Conservation (phyloP, 805 yeast species). For the Starmerella apis region DNA sequence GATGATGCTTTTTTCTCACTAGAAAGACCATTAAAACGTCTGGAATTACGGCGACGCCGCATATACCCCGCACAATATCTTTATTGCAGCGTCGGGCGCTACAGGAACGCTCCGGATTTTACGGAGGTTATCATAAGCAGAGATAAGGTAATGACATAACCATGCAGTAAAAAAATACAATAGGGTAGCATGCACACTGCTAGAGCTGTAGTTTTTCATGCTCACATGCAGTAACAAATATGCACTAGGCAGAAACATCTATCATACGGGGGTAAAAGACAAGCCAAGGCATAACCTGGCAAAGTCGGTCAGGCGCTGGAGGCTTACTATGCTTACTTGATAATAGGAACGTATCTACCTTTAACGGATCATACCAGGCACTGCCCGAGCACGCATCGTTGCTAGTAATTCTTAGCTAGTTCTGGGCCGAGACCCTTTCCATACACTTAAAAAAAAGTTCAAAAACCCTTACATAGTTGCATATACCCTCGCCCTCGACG, state of each 20-base stretch:
- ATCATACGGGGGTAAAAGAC: too few relatives aligned
- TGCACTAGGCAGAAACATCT: not conserved
- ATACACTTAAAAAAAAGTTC: not conserved
- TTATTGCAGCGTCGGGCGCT: not conserved
- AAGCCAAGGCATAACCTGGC: too few relatives aligned
- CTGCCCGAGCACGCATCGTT: too few relatives aligned
- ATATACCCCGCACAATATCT: not conserved
- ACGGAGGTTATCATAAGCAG: constrained; percentile 1
- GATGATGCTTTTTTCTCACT: not conserved
- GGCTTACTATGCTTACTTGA: too few relatives aligned
- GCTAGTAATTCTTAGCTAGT: too few relatives aligned
- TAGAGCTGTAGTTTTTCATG: not conserved
- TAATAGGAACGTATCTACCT: too few relatives aligned
- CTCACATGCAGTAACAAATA: not conserved
- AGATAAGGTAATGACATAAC: constrained; percentile 7
- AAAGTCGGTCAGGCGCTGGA: too few relatives aligned
- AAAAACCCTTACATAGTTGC: not conserved
- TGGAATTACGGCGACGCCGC: constrained; percentile 3
- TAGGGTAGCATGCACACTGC: not conserved
- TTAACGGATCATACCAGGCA: too few relatives aligned
- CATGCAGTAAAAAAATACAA: not conserved
- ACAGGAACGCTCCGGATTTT: not conserved
- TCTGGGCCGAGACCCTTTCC: not conserved
- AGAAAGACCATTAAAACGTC: too few relatives aligned
- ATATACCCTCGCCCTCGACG: not conserved